Conservation (phyloP, 805 yeast genomes). For the Pichia cephalocereana region DNA sequence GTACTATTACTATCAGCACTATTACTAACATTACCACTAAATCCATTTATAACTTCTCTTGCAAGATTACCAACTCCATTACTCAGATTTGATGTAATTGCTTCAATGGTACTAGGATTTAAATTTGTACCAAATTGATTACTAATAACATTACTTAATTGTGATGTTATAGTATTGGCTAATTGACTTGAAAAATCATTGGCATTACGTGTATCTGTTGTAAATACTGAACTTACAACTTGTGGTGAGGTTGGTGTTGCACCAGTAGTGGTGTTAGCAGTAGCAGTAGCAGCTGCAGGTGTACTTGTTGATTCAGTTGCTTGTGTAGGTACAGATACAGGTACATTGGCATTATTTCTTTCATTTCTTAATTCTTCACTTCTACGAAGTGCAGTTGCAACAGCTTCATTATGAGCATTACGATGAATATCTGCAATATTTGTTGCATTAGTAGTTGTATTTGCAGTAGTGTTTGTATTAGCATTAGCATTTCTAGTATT, state of each 20-base stretch:
- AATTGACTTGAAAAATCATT: constrained; percentile 7
- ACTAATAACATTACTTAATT: constrained; percentile 1
- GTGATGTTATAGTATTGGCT: constrained; percentile 7
- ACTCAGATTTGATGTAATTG: too few relatives aligned
- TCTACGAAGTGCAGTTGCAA: neutral
- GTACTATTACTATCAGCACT: too few relatives aligned
- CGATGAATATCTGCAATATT: too few relatives aligned
- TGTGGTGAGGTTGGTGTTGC: neutral
- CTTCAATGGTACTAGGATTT: constrained; percentile 1
- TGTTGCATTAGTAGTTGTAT: too few relatives aligned
- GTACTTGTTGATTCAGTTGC: too few relatives aligned
- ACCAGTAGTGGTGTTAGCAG: too few relatives aligned
- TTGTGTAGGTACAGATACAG: too few relatives aligned
- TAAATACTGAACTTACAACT: neutral
- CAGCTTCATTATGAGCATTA: neutral
- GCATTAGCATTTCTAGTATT: too few relatives aligned
- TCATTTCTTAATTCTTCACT: neutral
- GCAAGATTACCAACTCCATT: too few relatives aligned
- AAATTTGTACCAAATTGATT: neutral
- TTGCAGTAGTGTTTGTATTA: too few relatives aligned
- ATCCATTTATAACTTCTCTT: too few relatives aligned
- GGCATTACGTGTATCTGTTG: neutral
- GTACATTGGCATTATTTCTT: neutral
- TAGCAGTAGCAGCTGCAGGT: neutral
- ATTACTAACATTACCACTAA: too few relatives aligned